Base-by-base conservation (phyloP, 2,329 filamentous ascomycete species). In the Elsinoe fawcettii region DNA sequence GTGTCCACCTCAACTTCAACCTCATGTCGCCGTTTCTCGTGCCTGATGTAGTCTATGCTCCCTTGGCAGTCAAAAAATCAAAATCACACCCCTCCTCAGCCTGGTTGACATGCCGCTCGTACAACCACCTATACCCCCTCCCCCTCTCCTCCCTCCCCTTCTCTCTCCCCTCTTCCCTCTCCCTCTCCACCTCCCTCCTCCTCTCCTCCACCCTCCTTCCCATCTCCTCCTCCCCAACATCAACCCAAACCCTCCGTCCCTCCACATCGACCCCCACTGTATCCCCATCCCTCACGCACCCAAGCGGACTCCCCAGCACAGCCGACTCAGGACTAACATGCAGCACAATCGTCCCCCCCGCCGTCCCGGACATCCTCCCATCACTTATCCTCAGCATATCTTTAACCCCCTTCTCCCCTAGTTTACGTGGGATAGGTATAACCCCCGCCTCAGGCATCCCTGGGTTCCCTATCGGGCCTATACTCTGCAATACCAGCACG, bases 81-180 rank as follows among this genome's bases (percentile, higher is more conserved):
- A 85, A 85, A 65, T 85, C 81, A 0, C 75, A 80, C 0, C 82
- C 82, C 1, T 75, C 63, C 60, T 84, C 74, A 0, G 82, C 82
- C 66, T 84, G 80, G 16, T 81, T 83, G 0, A 85, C 82, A 14
- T 73, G 74, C 5, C 80, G 70, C 73, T 82, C 75, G 64, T 83
- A 85, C 49, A 85, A 63, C 0, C 80, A 81, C 1, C 79, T 69
- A 67, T 85, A 85, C 0, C 82, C 82, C 62, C 81, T 75, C 63
- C 71, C 75, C 2, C 59, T 65, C 47, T 57, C 65, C 41, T 11
- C 58, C 63, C 32, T 63, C 60, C 51, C 66, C 64, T 14, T 66
- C 61, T 12, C 66, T 66, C 58, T 64, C 51, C 41, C 61, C 32
- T 65, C 60, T 39, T 68, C 62, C 14, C 63, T 62, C 63, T 63